These are phyloP conservation scores for Rhodosorus marinus DNA, from an alignment of 23 red algal genomes.

Conservation along the genomic window DNA sequence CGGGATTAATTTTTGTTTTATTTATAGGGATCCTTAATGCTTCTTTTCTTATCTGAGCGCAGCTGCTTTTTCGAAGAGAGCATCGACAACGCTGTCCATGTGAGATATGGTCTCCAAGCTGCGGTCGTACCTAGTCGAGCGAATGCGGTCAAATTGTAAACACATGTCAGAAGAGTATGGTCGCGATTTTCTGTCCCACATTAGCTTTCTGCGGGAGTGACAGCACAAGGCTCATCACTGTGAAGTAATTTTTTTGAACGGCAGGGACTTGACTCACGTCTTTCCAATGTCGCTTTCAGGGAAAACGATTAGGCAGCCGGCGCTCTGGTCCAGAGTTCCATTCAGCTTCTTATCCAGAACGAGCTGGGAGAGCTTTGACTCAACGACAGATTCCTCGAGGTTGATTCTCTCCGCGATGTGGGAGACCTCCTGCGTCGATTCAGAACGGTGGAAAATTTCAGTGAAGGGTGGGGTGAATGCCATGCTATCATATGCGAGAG, in stretches of 20 bases:
- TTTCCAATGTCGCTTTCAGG: slow-evolving; percentile 31
- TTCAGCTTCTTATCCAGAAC: slow-evolving; percentile 90
- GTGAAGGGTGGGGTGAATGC: not conserved
- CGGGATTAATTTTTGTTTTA: no score
- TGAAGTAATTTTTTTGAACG: no score
- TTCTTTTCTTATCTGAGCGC: slow-evolving; percentile 7
- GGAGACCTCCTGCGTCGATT: slow-evolving; percentile 70
- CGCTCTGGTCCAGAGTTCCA: slow-evolving; percentile 88
- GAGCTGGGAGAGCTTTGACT: slow-evolving; percentile 87
- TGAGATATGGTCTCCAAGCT: slow-evolving; percentile 43
- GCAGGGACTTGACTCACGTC: no score
- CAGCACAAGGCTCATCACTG: not conserved
- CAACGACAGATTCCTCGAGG: slow-evolving; percentile 40
- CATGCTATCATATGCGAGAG: not conserved
- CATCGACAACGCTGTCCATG: slow-evolving; percentile 82
- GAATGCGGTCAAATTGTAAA: no score
- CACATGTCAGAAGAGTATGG: no score
- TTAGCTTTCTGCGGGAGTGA: not conserved
- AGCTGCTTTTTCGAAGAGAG: slow-evolving; percentile 39
- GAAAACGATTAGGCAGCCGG: slow-evolving; percentile 75
- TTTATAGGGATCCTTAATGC: not conserved
- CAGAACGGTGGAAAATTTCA: no score
- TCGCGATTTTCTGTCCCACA: not conserved
- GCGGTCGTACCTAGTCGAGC: slow-evolving; percentile 33
- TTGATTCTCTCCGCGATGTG: slow-evolving; percentile 73